Base-by-base conservation (phyloP, 345 rosid genomes). In the Syzygium oleosum region DNA sequence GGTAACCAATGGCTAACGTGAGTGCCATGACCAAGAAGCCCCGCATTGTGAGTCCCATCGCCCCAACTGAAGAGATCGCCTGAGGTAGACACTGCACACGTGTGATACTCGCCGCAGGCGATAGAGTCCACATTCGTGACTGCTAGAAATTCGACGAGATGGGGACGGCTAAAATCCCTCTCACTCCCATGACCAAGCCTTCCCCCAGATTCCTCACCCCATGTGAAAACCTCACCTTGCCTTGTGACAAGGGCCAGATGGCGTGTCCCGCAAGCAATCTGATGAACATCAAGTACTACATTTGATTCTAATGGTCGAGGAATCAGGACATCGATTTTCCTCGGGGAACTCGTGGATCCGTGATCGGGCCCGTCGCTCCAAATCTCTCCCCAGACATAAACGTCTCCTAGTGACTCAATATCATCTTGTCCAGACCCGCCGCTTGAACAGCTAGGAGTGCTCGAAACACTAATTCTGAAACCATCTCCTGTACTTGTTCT, bases 191-290 rank as follows among this genome's bases (percentile, higher is more conserved):
- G 99, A 59, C 99, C 99, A 77, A 97, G 98, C 91, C 98, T 93
- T 43, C 99, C 99, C n/a, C 98, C 98, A 86, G 92, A 93, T 92
- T 96, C 99, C 91, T 96, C 99, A 63, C 99, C 99, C 99, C 99
- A 97, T 25, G 99, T 94, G 91, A 96, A 97, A 53, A 96, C 97
- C 91, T 97, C 98, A 23, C 99, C 99, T 91, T 97, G 99, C 90
- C 95, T 96, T 12, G 99, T 97, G 85, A 97, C 97, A 83, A 96
- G 98, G 86, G 98, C 95, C 56, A 95, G 87, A 85, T 97, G 99
- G 51, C 97, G 92, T 79, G 89, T 92, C 25, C 99, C 99, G 54
- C 97, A 95, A 86, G 98, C 92, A 91, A 97, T 97, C 91, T 96
- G 99, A 85, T 94, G 99, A 92, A 97, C 99, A 92, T 97, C 99